These are phyloP conservation scores for Alternaria brassicicola DNA, from an alignment of 2,329 filamentous ascomycete species.

Conservation along the genomic window DNA sequence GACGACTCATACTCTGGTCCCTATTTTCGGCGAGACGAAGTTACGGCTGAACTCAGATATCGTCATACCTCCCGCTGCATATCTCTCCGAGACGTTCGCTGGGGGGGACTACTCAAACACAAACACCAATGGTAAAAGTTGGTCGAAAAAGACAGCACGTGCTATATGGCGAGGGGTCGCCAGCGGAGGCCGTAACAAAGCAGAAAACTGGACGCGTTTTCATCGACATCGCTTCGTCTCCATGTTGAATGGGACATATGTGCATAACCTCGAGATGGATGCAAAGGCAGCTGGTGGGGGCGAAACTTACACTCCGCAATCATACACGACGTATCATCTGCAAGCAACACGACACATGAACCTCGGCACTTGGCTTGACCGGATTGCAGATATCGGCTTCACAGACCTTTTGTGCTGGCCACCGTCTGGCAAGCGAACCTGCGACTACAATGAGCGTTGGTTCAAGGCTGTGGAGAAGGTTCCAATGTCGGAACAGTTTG, in stretches of 20 bases:
- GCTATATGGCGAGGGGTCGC: conserved; percentile 58
- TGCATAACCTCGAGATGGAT: conserved; percentile 55
- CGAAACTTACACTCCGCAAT: conserved; percentile 50
- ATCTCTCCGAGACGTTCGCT: conserved; percentile 52
- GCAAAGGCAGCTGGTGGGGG: conserved; percentile 25
- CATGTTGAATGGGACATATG: conserved; percentile 71
- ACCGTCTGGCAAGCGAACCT: conserved; percentile 44
- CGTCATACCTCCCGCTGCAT: conserved; percentile 57
- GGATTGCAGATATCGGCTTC: conserved; percentile 52
- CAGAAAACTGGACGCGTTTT: conserved; percentile 71
- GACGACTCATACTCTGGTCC: conserved; percentile 54
- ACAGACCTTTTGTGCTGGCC: conserved; percentile 55
- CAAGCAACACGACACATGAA: conserved; percentile 33
- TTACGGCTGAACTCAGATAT: conserved; percentile 59
- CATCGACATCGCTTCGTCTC: conserved; percentile 77
- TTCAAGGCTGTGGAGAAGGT: conserved; percentile 43
- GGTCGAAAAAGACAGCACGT: conserved; percentile 51
- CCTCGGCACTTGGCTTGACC: conserved; percentile 50
- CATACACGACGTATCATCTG: conserved; percentile 48
- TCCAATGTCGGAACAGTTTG: conserved; percentile 52
- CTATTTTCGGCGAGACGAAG: conserved; percentile 59
- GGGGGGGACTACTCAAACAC: conserved; percentile 50
- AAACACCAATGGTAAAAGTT: conserved; percentile 47
- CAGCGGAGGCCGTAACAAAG: conserved; percentile 55
- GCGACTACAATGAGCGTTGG: conserved; percentile 55